Conservation (phyloP, 441 rosid species). For the Mallotus repandus region DNA sequence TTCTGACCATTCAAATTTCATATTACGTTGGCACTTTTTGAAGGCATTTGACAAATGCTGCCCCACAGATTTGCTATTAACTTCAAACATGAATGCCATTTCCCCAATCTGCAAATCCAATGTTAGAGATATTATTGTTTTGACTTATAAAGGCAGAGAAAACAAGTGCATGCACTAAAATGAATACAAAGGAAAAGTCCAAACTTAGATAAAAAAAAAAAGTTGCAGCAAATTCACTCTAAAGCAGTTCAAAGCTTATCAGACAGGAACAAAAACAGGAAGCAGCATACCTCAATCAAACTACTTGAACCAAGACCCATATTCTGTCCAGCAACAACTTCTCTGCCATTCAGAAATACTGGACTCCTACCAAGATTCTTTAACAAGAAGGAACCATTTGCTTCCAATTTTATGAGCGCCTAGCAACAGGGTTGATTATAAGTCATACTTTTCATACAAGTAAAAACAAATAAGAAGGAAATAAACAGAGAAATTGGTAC, state of each 20-base stretch:
- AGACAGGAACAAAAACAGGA: constrained; percentile 2
- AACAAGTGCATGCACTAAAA: neutral
- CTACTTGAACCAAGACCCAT: constrained; percentile 44
- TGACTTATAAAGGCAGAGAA: neutral
- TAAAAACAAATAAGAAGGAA: constrained; percentile 3
- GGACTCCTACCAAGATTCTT: constrained; percentile 73
- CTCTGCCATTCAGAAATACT: constrained; percentile 63
- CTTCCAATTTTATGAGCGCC: constrained; percentile 78
- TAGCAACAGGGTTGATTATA: constrained; percentile 26
- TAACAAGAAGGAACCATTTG: constrained; percentile 61
- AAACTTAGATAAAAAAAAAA: neutral
- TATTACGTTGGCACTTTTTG: constrained; percentile 26
- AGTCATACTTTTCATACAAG: constrained; percentile 21
- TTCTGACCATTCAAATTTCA: constrained; percentile 44
- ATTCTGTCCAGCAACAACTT: constrained; percentile 43
- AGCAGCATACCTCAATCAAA: constrained; percentile 58
- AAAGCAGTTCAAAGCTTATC: neutral
- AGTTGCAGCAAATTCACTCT: neutral
- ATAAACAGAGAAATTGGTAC: constrained; percentile 9
- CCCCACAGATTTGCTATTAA: constrained; percentile 48
- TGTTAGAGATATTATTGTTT: neutral
- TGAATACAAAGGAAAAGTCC: neutral
- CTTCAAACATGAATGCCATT: constrained; percentile 57
- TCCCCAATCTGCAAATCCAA: constrained; percentile 59
- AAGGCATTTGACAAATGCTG: constrained; percentile 32